Conservation (phyloP, 352 stramenopile genomes). For the Globisporangium irregulare region DNA sequence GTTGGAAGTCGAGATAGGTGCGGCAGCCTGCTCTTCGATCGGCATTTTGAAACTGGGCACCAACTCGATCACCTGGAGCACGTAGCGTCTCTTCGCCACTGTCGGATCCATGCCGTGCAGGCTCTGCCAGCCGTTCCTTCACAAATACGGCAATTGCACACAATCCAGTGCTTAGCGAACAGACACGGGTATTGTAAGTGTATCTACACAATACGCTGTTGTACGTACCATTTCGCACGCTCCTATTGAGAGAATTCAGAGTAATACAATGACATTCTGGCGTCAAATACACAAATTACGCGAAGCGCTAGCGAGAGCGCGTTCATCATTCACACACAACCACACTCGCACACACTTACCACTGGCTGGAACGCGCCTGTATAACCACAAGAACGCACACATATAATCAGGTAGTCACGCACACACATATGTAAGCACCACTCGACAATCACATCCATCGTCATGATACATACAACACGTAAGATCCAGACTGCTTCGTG, state of each 20-base stretch:
- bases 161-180: background rate
- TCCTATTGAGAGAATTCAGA: slow-evolving; percentile 23
- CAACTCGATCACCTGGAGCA: slow-evolving; percentile 47
- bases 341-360: slow-evolving; percentile 21
- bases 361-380: slow-evolving; percentile 52
- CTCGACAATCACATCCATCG: background rate
- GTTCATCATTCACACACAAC: background rate
- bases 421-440: background rate
- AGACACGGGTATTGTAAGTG: background rate
- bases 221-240: slow-evolving; percentile 53
- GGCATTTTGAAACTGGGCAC: slow-evolving; percentile 45
- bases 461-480: background rate
- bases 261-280: background rate
- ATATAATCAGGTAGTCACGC: background rate
- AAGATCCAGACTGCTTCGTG: background rate
- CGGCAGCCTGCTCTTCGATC: slow-evolving; percentile 8
- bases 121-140: slow-evolving; percentile 44
- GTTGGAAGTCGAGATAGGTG: too few species aligned
- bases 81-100: slow-evolving; percentile 49
- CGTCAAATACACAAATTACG: background rate
- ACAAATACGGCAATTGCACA: background rate
- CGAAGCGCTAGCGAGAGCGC: too few species aligned
- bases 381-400: background rate
- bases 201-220: background rate
- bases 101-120: slow-evolving; percentile 33